Evolutionary conservation across 1,284 basidiomycete genomes (phyloP).

Genomic region (Naganishia cerealis): DNA sequence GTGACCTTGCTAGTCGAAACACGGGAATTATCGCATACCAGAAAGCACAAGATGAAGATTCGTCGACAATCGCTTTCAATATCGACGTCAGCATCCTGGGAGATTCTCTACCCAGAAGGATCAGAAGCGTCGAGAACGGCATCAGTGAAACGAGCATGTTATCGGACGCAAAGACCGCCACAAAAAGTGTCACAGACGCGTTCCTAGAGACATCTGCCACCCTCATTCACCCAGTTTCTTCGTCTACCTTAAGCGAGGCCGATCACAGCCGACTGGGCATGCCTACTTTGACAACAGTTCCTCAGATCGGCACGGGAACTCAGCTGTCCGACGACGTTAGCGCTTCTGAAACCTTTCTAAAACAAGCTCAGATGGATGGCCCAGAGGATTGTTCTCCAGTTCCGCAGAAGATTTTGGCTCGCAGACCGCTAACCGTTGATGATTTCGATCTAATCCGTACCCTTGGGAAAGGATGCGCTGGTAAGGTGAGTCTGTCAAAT

Average conservation of each 20-base stretch:
- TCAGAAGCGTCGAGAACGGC: not conserved
- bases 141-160: not conserved
- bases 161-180: not conserved
- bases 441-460: constrained; percentile 97
- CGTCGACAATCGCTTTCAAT: not conserved
- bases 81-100: not conserved
- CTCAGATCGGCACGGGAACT: not conserved
- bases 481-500: constrained; percentile 61
- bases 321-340: not conserved
- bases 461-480: constrained; percentile 91
- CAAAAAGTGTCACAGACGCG: not conserved
- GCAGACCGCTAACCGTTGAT: constrained; percentile 57
- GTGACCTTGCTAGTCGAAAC: not conserved
- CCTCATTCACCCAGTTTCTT: too few relatives aligned
- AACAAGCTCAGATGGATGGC: not conserved
- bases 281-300: not conserved
- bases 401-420: not conserved
- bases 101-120: not conserved
- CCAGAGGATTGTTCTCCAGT: not conserved
- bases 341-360: not conserved
- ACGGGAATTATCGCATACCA: not conserved
- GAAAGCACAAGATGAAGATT: not conserved
- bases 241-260: not conserved
- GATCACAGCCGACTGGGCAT: not conserved
- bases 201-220: not conserved